Evolutionary conservation across 2,329 filamentous ascomycete genomes (phyloP), one percentile per base, ranked within the genome.

Genomic region (Ophiocordyceps unilateralis): DNA sequence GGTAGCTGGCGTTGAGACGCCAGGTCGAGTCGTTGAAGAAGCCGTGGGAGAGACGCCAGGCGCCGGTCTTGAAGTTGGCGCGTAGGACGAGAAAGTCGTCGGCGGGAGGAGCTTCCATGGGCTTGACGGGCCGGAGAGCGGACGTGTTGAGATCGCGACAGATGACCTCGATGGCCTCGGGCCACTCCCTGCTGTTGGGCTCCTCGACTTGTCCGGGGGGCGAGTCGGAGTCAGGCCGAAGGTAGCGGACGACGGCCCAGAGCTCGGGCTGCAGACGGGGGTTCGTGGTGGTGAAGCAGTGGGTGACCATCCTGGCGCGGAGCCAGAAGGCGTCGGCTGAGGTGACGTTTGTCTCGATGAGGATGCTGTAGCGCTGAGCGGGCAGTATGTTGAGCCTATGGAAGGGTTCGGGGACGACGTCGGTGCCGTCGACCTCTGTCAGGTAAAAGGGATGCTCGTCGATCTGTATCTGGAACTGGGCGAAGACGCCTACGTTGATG

Each of bases 401-500:
- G 7, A 77, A 70, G 1, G 72, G 63, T 5, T 64, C 61, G 0
- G 81, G 76, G 45, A 76, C 67, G 1, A 83, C 72, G 30, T 75
- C 72, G 1, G 78, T 75, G 15, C 81, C 81, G 52, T 86, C 81
- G 0, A 82, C 76, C 54, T 85, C 81, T 10, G 81, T 75, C 39
- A 86, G 62, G 28, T 63, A 64, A 55, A 82, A 76, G 1, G 64
- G 55, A 49, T 85, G 81, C 41, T 74, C 72, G 48, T 86, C 81
- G 39, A 85, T 66, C 53, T 75, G 76, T 23, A 86, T 68, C 52
- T 85, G 80, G 47, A 85, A 81, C 53, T 77, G 76, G 2, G 79
- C 78, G 52, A 83, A 83, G 0, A 76, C 78, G 11, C 77, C 81
- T 9, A 79, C 71, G 47, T 86, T 85, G 48, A 83, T 65, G 48